Base-by-base conservation (phyloP, 2,329 filamentous ascomycete species). In the Diplocarpon rosae region DNA sequence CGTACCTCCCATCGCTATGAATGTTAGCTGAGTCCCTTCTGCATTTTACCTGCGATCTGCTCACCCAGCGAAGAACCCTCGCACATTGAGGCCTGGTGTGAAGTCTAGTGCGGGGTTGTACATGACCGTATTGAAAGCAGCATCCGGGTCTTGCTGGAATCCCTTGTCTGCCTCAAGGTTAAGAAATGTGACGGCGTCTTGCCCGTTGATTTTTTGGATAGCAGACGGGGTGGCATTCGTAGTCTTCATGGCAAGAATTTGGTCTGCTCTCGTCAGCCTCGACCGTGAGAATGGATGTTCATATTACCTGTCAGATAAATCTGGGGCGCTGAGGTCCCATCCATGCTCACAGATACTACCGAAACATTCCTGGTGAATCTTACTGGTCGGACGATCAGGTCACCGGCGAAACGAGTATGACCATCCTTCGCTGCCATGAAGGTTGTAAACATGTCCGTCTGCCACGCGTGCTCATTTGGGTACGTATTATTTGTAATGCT, bases 371-470 rank as follows among this genome's bases (percentile, higher is more conserved):
- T 66, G 7, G 65, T 67, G 52, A 56, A 80, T 48, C 57, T 66
- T 61, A 79, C 76, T 0, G 72, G 66, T 33, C 66, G 69, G 17
- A 51, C 49, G 8, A 78, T 64, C 5, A 71, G 62, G 48, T 76
- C 71, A 5, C 73, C 72, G 6, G 68, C 59, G 53, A 71, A 78
- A 1, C 65, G 62, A 41, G 80, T 77, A 56, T 85, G 80, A 0
- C 77, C 77, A 57, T 85, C 80, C 52, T 83, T 77, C 1, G 74
- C 73, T 1, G 65, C 64, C 32, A 68, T 66, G 28, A 80, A 65
- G 5, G 73, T 62, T 24, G 66, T 61, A 42, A 72, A 71, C 2
- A 85, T 63, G 20, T 73, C 72, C 6, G 63, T 52, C 52, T 76
- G 71, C 51, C 78, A 76, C 5, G 73, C 68, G 56, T 71, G 74